phyloP scores from a whole-genome alignment of 192 early-diverging fungal species.

The Allomyces macrogynus region DNA sequence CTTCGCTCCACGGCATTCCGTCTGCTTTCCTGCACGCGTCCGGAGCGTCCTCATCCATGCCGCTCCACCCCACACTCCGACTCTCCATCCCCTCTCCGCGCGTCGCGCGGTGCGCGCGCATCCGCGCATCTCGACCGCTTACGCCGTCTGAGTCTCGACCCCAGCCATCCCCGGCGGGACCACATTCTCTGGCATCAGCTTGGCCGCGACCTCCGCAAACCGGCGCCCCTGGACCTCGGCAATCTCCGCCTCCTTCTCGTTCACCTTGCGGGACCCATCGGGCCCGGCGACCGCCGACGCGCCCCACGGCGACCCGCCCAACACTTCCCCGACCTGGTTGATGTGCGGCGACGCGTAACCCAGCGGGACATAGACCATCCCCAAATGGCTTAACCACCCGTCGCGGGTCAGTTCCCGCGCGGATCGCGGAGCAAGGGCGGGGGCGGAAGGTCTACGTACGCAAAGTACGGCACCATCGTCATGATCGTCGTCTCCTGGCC shows the following conservation, averaged over 20 bases:
- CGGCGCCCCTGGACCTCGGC: constrained; percentile 32
- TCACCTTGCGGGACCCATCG: constrained; percentile 40
- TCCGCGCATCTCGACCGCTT: no score
- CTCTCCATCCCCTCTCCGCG: no score
- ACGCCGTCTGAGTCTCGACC: no score
- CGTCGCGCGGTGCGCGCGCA: no score
- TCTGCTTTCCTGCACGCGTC: no score
- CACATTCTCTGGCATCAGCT: no score
- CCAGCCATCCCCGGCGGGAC: no score
- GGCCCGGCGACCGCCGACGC: constrained; percentile 41
- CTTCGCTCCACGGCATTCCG: no score
- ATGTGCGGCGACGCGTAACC: constrained; percentile 31
- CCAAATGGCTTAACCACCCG: constrained; percentile 5
- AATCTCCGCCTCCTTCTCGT: constrained; percentile 35
- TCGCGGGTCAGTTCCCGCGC: no score
- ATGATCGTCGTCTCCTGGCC: constrained; percentile 59
- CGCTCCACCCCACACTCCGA: no score
- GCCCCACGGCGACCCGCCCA: constrained; percentile 49
- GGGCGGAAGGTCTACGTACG: constrained; percentile 42
- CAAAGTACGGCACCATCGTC: constrained; percentile 40
- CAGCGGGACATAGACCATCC: constrained; percentile 56
- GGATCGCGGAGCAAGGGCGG: no score
- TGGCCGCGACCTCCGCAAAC: constrained; percentile 25
- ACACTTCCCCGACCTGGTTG: constrained; percentile 34
- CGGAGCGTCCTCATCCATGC: no score